Evolutionary conservation across 2,329 filamentous ascomycete genomes (phyloP).

Genomic region (Aspergillus cejpii): DNA sequence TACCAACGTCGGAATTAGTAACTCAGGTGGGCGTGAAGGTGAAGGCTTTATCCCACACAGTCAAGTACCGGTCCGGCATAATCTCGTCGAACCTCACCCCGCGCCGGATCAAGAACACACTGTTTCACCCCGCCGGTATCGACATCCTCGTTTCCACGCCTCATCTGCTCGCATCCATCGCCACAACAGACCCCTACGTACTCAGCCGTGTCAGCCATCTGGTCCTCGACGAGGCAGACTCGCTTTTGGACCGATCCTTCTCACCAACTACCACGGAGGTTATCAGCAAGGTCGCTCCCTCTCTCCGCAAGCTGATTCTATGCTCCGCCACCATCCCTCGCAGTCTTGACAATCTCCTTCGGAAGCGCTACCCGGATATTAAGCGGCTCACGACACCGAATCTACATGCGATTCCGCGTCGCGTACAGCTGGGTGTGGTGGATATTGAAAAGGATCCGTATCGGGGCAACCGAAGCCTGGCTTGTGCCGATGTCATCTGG

Average conservation of each 20-base stretch:
- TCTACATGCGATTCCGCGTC: slow-evolving; percentile 87
- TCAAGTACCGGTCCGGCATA: slow-evolving; percentile 79
- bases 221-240: slow-evolving; percentile 92
- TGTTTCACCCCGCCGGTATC: slow-evolving; percentile 74
- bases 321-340: slow-evolving; percentile 95
- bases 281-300: slow-evolving; percentile 72
- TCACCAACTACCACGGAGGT: slow-evolving; percentile 73
- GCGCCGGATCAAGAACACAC: slow-evolving; percentile 71
- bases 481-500: slow-evolving; percentile 92
- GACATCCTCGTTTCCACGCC: slow-evolving; percentile 85
- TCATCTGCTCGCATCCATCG: slow-evolving; percentile 80
- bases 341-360: slow-evolving; percentile 79
- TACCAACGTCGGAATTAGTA: slow-evolving; percentile 89
- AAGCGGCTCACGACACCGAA: slow-evolving; percentile 87
- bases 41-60: slow-evolving; percentile 73
- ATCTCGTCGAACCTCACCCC: slow-evolving; percentile 72
- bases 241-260: slow-evolving; percentile 89
- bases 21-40: slow-evolving; percentile 74
- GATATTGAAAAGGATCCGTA: slow-evolving; percentile 92
- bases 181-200: slow-evolving; percentile 82
- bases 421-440: slow-evolving; percentile 88
- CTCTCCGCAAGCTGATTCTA: slow-evolving; percentile 76
- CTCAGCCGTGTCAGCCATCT: slow-evolving; percentile 86
- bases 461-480: slow-evolving; percentile 82
- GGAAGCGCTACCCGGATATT: slow-evolving; percentile 73